phyloP scores from a whole-genome alignment of 1,284 basidiomycete genomes.

The Stygiomarasmius scandens region DNA sequence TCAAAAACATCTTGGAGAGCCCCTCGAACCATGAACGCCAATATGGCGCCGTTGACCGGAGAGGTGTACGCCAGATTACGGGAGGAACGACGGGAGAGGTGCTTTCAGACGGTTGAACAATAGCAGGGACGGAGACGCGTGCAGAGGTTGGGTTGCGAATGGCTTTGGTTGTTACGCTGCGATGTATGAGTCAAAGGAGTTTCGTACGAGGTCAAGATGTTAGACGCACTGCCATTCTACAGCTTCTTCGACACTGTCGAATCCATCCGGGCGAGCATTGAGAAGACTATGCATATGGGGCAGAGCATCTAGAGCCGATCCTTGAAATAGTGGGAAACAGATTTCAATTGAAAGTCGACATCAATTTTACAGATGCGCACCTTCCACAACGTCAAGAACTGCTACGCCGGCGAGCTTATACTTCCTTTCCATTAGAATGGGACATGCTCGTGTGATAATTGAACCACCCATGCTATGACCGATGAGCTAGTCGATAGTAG shows the following conservation, averaged over 20 bases:
- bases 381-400: conserved; percentile 96
- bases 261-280: conserved; percentile 83
- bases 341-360: no score
- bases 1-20: conserved; percentile 58
- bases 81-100: conserved; percentile 39
- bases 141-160: conserved; percentile 83
- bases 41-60: conserved; percentile 84
- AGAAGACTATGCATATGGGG: conserved; percentile 90
- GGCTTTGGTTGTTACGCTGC: conserved; percentile 72
- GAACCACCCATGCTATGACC: conserved; percentile 94
- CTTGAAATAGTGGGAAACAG: conserved; percentile 38
- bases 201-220: not conserved
- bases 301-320: conserved; percentile 92
- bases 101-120: conserved; percentile 56
- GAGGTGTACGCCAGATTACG: conserved; percentile 83
- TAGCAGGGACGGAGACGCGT: conserved; percentile 81
- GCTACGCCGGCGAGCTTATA: conserved; percentile 82
- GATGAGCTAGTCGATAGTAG: conserved; percentile 56
- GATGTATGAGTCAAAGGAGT: no score
- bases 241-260: conserved; percentile 81
- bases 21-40: conserved; percentile 92
- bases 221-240: conserved; percentile 92
- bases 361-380: conserved; percentile 47
- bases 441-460: conserved; percentile 75
- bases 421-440: conserved; percentile 64